These are phyloP conservation scores for Microdochium nivale DNA, from an alignment of 2,329 filamentous ascomycete genomes.

Conservation along the genomic window DNA sequence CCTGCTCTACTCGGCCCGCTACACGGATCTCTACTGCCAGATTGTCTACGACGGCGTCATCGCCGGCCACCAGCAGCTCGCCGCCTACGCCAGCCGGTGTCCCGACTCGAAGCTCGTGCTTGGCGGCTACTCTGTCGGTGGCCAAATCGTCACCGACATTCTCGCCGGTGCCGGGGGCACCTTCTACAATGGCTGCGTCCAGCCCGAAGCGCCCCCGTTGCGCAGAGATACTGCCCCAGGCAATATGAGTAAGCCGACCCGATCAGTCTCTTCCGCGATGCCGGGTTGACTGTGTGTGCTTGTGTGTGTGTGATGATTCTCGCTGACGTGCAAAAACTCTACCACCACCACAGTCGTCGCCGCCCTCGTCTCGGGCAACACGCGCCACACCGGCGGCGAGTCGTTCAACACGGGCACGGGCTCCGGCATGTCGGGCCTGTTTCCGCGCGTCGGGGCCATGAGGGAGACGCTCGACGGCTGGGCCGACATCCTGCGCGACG, in stretches of 20 bases:
- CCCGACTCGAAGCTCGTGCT: constrained; percentile 30
- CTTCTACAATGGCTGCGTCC: constrained; percentile 21
- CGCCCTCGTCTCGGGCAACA: constrained; percentile 23
- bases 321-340: no score
- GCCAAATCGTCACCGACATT: constrained; percentile 27
- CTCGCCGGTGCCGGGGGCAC: constrained; percentile 23
- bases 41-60: constrained; percentile 25
- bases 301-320: no score
- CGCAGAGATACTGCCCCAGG: constrained; percentile 17
- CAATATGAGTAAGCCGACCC: constrained; percentile 24
- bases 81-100: constrained; percentile 27
- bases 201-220: constrained; percentile 13
- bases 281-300: no score
- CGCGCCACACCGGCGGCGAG: constrained; percentile 23
- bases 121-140: constrained; percentile 32
- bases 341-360: constrained; percentile 21
- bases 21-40: constrained; percentile 22
- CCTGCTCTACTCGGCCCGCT: constrained; percentile 20
- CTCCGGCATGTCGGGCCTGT: constrained; percentile 13
- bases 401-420: constrained; percentile 22
- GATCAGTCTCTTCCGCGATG: no score
- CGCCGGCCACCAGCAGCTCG: constrained; percentile 27
- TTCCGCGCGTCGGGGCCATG: constrained; percentile 19
- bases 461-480: constrained; percentile 19
- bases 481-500: constrained; percentile 17